Evolutionary conservation across 768 basidiomycete genomes (phyloP).

Genomic region (Mycena galopus): DNA sequence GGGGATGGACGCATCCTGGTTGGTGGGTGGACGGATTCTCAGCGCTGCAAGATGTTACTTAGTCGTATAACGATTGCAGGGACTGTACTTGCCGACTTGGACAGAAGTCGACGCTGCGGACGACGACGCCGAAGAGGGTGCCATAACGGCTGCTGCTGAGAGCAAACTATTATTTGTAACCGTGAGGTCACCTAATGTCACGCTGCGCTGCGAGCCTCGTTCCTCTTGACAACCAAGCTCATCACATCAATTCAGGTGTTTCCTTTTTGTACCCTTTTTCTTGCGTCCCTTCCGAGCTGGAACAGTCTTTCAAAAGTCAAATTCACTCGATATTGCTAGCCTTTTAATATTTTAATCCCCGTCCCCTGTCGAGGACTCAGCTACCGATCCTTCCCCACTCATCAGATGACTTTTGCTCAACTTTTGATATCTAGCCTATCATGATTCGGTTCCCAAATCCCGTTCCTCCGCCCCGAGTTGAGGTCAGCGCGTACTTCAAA

Average conservation of each 20-base stretch:
- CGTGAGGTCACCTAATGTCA: neutral
- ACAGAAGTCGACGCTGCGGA: slow-evolving; percentile 84
- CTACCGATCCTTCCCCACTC: no score
- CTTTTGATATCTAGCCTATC: no score
- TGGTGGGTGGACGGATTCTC: slow-evolving; percentile 90
- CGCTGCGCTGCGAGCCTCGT: neutral
- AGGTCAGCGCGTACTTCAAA: no score
- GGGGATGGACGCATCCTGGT: slow-evolving; percentile 90
- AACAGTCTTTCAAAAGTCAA: no score
- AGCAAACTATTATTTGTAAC: neutral
- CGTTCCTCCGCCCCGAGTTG: no score
- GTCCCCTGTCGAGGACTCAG: no score
- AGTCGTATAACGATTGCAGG: neutral
- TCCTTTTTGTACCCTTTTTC: neutral
- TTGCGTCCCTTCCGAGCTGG: neutral
- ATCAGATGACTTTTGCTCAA: no score
- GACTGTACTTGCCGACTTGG: slow-evolving; percentile 84
- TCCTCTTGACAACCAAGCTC: neutral
- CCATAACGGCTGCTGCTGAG: slow-evolving; percentile 64
- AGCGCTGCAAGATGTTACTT: slow-evolving; percentile 63
- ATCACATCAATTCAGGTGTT: neutral
- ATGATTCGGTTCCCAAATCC: no score
- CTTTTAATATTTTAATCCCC: no score
- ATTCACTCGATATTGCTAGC: no score
- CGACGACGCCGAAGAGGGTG: slow-evolving; percentile 76